Percentiles rank a stretch among this genome's conserved stretches.
phyloP scores from a whole-genome alignment of 495 filamentous ascomycete species.

The Aspergillus avenaceus region DNA sequence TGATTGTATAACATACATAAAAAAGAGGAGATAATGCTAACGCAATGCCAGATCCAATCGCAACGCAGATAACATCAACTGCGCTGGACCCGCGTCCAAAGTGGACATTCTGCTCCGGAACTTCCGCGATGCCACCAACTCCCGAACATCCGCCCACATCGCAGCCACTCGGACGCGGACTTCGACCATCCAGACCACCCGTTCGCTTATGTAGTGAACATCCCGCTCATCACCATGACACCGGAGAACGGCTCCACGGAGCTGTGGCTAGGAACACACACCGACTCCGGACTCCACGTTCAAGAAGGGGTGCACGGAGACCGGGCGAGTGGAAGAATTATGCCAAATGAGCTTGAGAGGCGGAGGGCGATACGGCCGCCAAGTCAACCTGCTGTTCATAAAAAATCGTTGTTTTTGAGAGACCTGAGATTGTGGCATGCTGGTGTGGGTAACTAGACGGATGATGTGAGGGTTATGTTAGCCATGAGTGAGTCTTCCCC shows the following conservation, averaged over 20 bases:
- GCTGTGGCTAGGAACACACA: conserved; percentile 57
- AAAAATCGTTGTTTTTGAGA: conserved; percentile 50
- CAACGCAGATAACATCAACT: conserved; percentile 46
- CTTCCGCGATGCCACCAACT: conserved; percentile 47
- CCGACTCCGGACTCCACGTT: conserved; percentile 23
- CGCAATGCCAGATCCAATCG: conserved; percentile 37
- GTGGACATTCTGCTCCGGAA: conserved; percentile 51
- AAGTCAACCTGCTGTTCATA: conserved; percentile 45
- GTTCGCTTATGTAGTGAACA: conserved; percentile 53
- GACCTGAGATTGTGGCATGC: conserved; percentile 60
- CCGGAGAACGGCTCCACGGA: conserved; percentile 56
- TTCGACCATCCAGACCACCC: conserved; percentile 50
- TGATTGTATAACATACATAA: background rate
- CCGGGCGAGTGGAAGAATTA: conserved; percentile 46
- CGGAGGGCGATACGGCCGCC: conserved; percentile 36
- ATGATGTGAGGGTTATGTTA: conserved; percentile 51
- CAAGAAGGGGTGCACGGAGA: conserved; percentile 49
- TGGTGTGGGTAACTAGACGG: conserved; percentile 52
- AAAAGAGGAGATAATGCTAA: background rate
- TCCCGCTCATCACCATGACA: conserved; percentile 49
- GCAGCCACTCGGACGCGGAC: conserved; percentile 57
- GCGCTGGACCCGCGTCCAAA: conserved; percentile 45
- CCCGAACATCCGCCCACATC: conserved; percentile 29
- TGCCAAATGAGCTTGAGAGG: conserved; percentile 34
- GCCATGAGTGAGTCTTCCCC: conserved; percentile 44